Conservation (phyloP, 2,329 filamentous ascomycete species). For the Aspergillus neoniger region DNA sequence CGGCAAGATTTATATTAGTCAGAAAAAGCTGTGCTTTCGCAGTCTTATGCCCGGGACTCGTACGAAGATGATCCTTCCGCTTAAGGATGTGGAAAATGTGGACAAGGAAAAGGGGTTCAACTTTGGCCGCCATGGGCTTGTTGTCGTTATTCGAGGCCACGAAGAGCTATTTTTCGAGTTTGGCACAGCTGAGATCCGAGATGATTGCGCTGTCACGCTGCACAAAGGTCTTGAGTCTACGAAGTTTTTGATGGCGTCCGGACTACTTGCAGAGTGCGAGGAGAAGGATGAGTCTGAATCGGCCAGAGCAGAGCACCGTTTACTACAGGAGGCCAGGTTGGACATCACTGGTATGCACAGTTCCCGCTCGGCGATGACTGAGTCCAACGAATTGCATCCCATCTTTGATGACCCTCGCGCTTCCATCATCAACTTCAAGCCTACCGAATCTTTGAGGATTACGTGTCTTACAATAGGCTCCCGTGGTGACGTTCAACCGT, state of each 20-base stretch:
- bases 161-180: conserved; percentile 98
- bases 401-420: conserved; percentile 89
- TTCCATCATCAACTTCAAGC: conserved; percentile 90
- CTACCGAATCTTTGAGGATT: conserved; percentile 73
- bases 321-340: conserved; percentile 72
- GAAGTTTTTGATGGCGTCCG: conserved; percentile 70
- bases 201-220: conserved; percentile 84
- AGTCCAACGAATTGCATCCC: conserved; percentile 58
- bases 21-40: conserved; percentile 86
- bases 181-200: conserved; percentile 70
- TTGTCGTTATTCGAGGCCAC: conserved; percentile 89
- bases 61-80: conserved; percentile 87
- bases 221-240: conserved; percentile 73
- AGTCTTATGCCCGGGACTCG: conserved; percentile 85
- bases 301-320: conserved; percentile 78
- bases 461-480: conserved; percentile 96
- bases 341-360: conserved; percentile 42
- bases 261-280: conserved; percentile 66
- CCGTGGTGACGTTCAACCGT: conserved; percentile 93
- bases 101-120: conserved; percentile 95
- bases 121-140: conserved; percentile 85
- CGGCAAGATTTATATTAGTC: conserved; percentile 93
- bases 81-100: conserved; percentile 89
- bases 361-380: conserved; percentile 24
- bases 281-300: conserved; percentile 70